phyloP scores from a whole-genome alignment of 2,329 filamentous ascomycete species.

The Microascus cirrosus region DNA sequence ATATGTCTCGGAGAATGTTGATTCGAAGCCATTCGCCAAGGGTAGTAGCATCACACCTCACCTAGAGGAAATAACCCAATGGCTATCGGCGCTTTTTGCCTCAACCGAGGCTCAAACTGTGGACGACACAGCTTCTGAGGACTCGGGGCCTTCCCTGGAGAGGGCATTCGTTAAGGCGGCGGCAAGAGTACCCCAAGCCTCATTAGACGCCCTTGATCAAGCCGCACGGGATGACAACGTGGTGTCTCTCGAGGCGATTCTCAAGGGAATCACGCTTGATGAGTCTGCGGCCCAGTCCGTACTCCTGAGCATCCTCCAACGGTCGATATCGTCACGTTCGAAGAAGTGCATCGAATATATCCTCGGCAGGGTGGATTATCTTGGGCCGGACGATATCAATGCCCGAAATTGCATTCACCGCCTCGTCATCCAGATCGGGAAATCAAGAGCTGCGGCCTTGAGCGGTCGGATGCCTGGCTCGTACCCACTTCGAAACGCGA shows the following conservation, averaged over 20 bases:
- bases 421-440: slow-evolving; percentile 82
- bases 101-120: slow-evolving; percentile 59
- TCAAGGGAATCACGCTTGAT: slow-evolving; percentile 14
- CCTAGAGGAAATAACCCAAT: slow-evolving; percentile 67
- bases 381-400: slow-evolving; percentile 87
- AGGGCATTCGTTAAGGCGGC: slow-evolving; percentile 66
- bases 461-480: slow-evolving; percentile 37
- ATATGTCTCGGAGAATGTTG: slow-evolving; percentile 85
- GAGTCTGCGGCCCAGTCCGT: slow-evolving; percentile 49
- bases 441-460: slow-evolving; percentile 41
- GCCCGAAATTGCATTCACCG: slow-evolving; percentile 88
- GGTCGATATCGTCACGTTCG: slow-evolving; percentile 60
- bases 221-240: slow-evolving; percentile 61
- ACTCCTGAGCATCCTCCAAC: slow-evolving; percentile 70
- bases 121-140: slow-evolving; percentile 65
- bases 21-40: slow-evolving; percentile 77
- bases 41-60: slow-evolving; percentile 41
- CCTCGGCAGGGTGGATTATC: slow-evolving; percentile 53
- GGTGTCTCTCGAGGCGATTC: slow-evolving; percentile 43
- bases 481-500: slow-evolving; percentile 34
- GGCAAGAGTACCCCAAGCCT: slow-evolving; percentile 56
- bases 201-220: slow-evolving; percentile 62
- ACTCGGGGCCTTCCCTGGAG: slow-evolving; percentile 65
- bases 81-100: slow-evolving; percentile 60
- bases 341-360: slow-evolving; percentile 61